Percentiles rank a stretch among this genome's conserved stretches.
These are phyloP conservation scores for Hypoxylon sp. DNA, from an alignment of 2,329 filamentous ascomycete genomes.

Conservation along the genomic window DNA sequence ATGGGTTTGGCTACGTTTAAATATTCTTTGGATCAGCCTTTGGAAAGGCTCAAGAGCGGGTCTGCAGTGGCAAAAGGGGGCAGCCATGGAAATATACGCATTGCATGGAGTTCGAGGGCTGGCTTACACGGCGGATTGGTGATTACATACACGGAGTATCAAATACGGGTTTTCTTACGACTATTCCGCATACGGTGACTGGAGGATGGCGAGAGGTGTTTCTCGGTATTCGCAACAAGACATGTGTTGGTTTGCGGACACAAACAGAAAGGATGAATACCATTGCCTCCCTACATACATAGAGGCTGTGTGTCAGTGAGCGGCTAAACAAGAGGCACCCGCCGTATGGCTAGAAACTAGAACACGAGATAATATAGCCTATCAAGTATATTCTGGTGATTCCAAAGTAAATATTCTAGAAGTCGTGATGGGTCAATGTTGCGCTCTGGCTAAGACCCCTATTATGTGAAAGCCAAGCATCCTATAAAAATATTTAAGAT, in stretches of 20 bases:
- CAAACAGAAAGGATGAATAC: neutral
- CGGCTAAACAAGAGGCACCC: neutral
- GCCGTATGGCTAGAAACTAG: neutral
- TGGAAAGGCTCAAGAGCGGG: slow-evolving; percentile 7
- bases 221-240: neutral
- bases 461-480: neutral
- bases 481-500: neutral
- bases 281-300: neutral
- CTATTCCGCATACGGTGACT: neutral
- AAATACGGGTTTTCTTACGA: neutral
- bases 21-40: slow-evolving; percentile 1
- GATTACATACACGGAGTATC: slow-evolving; percentile 4
- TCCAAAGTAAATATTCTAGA: neutral
- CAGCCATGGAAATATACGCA: slow-evolving; percentile 49
- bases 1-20: slow-evolving; percentile 4
- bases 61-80: slow-evolving; percentile 19
- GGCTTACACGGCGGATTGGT: slow-evolving; percentile 18
- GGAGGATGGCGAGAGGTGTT: neutral
- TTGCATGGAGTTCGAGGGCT: slow-evolving; percentile 47
- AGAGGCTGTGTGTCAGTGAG: neutral
- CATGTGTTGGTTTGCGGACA: neutral
- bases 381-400: neutral
- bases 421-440: neutral
- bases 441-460: neutral
- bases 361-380: neutral